These are phyloP conservation scores for Zymoseptoria pseudotritici DNA, from an alignment of 2,329 filamentous ascomycete genomes.

Conservation along the genomic window DNA sequence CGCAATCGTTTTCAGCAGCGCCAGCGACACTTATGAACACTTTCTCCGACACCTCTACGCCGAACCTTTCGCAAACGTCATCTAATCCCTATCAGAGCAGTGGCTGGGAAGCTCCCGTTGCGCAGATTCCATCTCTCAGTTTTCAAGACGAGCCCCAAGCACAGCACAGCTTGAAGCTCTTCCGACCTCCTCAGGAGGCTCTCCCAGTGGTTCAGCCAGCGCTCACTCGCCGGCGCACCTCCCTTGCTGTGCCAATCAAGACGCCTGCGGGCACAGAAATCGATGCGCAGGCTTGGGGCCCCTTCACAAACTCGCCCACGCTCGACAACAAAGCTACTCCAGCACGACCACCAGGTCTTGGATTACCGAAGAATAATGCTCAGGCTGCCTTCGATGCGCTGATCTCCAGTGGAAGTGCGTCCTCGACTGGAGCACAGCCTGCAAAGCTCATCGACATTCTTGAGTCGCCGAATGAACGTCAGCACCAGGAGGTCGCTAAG, in stretches of 20 bases:
- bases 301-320: background rate
- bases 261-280: background rate
- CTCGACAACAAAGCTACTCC: background rate
- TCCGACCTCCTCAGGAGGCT: background rate
- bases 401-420: background rate
- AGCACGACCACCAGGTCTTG: slow-evolving; percentile 1
- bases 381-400: slow-evolving; percentile 3
- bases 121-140: background rate
- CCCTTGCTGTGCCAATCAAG: background rate
- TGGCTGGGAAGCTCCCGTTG: background rate
- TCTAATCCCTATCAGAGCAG: background rate
- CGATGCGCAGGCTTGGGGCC: background rate
- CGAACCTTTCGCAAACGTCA: too few relatives aligned
- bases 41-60: background rate
- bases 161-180: background rate
- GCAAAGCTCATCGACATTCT: background rate
- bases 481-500: background rate
- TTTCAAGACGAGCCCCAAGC: background rate
- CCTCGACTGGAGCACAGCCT: background rate
- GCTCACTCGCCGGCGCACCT: background rate
- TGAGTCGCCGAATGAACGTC: background rate
- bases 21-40: background rate
- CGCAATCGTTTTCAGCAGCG: background rate
- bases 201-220: background rate
- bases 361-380: background rate